These are phyloP conservation scores for Erodium trifolium DNA, from an alignment of 441 rosid species.

Conservation along the genomic window DNA sequence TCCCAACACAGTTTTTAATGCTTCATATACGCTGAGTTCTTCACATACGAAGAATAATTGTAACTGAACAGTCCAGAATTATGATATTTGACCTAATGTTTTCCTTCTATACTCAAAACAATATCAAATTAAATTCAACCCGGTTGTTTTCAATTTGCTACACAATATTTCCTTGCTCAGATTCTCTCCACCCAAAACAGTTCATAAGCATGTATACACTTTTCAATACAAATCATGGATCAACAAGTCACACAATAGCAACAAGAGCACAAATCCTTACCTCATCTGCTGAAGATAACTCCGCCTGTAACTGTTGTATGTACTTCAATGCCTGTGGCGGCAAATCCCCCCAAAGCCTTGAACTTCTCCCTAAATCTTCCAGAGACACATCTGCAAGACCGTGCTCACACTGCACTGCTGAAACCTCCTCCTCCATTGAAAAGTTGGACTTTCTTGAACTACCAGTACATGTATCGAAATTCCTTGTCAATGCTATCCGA, in stretches of 20 bases:
- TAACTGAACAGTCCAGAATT: neutral
- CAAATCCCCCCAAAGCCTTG: slow-evolving; percentile 51
- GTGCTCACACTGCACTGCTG: slow-evolving; percentile 17
- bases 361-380: slow-evolving; percentile 41
- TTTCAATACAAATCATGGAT: neutral
- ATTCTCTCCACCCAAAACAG: too few species aligned
- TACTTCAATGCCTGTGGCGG: slow-evolving; percentile 52
- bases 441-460: slow-evolving; percentile 19
- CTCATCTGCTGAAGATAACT: slow-evolving; percentile 47
- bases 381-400: slow-evolving; percentile 13
- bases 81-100: neutral
- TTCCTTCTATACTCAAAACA: neutral
- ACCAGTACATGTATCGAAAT: slow-evolving; percentile 32
- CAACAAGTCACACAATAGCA: neutral
- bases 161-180: neutral
- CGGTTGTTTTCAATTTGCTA: neutral
- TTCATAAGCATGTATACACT: neutral
- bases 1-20: neutral
- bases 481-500: slow-evolving; percentile 61
- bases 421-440: slow-evolving; percentile 21
- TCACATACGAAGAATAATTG: neutral
- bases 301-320: slow-evolving; percentile 53
- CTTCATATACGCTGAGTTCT: neutral
- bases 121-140: neutral
- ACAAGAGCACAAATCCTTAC: slow-evolving; percentile 24